Evolutionary conservation across 495 filamentous ascomycete genomes (phyloP), one percentile per base, ranked within the genome.

Genomic region (Aspergillus diversus): DNA sequence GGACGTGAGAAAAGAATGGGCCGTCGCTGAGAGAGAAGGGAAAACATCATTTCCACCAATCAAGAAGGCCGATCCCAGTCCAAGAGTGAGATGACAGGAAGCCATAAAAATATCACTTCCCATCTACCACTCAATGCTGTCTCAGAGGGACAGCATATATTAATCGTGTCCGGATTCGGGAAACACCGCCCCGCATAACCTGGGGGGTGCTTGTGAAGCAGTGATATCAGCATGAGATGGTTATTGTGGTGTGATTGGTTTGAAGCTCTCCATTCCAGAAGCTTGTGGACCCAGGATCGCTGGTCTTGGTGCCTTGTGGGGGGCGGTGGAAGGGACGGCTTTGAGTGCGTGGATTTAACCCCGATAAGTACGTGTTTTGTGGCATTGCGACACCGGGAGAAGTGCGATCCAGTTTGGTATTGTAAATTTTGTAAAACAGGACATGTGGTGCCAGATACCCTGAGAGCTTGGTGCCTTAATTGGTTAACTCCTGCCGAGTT

Each of bases 251-350:
- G 1, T 67, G 27, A 75, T 74, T 75, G 75, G 71, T 11, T 31
- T 5, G 61, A 55, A 35, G 34, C 33, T 27, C 35, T 62, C 63
- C 69, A 59, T 78, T 78, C 76, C 73, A 77, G 76, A 78, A 78
- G 74, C 60, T 67, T 78, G 74, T 77, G 76, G 76, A 75, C 69
- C 64, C 68, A 55, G 60, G 75, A 78, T 78, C 74, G 51, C 64
- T 70, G 63, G 70, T 57, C 73, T 77, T 76, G 75, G 75, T 73
- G 69, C 66, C 61, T 56, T 67, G 64, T 71, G 68, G 68, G 63
- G 57, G n/a, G 35, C n/a, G 39, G 15, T 17, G 5, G 47, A 8
- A 27, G 21, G 21, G 21, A 27, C 21, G 21, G 21, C 21, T 43
- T 43, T 43, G 8, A 7, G 61, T 72, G 66, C 66, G 67, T 73